Conservation (phyloP, 208 protist species). For the Tritrichomonas musculus region DNA sequence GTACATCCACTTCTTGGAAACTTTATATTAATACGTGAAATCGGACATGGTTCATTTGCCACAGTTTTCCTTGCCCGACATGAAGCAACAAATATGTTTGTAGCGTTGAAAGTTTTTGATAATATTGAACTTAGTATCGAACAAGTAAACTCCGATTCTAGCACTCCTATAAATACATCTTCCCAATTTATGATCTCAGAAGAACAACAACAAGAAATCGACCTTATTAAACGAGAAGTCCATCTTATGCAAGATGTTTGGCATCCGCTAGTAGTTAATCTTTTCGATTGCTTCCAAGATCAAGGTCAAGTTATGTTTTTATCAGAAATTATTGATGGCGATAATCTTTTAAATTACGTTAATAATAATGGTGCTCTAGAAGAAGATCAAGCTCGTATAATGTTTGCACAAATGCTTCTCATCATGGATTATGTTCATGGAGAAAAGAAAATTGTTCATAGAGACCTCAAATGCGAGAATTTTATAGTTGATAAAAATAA, state of each 20-base stretch:
- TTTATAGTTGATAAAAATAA: not conserved
- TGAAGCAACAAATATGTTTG: no score
- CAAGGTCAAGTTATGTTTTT: not conserved
- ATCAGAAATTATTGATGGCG: not conserved
- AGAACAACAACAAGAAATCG: not conserved
- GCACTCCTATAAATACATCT: no score
- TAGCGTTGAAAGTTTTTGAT: not conserved
- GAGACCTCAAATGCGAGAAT: not conserved
- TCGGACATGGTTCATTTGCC: not conserved
- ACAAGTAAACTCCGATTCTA: no score
- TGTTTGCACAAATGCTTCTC: not conserved
- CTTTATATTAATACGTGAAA: not conserved
- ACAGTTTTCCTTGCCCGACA: not conserved
- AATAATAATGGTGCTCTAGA: not conserved
- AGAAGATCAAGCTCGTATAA: not conserved
- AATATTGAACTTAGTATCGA: not conserved
- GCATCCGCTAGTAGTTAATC: not conserved
- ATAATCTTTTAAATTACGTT: not conserved
- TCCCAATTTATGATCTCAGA: no score
- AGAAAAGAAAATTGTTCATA: not conserved
- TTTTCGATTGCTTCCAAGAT: not conserved
- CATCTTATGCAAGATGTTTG: not conserved
- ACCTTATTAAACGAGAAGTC: not conserved
- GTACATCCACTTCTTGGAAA: no score
- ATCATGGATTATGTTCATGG: not conserved